Evolutionary conservation across 2,329 filamentous ascomycete species (phyloP).

Genomic region (Fusarium compactum): DNA sequence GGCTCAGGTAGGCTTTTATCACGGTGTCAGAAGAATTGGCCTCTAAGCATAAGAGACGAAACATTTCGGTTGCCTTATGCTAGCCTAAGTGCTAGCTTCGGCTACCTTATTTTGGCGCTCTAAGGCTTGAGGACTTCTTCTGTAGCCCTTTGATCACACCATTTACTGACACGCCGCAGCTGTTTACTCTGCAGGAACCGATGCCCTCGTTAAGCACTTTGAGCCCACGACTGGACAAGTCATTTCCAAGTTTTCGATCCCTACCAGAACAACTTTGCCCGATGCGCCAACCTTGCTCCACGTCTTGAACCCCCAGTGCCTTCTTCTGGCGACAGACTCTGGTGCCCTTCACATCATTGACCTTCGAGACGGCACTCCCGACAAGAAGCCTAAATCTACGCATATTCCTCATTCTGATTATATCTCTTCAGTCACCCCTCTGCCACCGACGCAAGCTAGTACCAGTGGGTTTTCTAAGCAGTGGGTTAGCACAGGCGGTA

Average conservation of each 20-base stretch:
- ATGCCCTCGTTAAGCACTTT: conserved; percentile 69
- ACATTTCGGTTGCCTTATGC: not conserved
- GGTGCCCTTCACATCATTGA: conserved; percentile 91
- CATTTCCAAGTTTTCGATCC: conserved; percentile 83
- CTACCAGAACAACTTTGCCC: conserved; percentile 63
- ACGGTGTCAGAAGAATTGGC: not conserved
- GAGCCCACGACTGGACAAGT: conserved; percentile 74
- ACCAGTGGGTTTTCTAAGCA: conserved; percentile 93
- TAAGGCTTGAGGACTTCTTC: not conserved
- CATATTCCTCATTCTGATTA: conserved; percentile 93
- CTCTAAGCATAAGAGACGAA: not conserved
- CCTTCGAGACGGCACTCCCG: conserved; percentile 72
- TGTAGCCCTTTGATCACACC: not conserved
- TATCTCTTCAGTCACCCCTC: conserved; percentile 85
- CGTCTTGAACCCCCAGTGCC: conserved; percentile 85
- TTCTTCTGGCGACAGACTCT: conserved; percentile 91
- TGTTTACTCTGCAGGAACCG: conserved; percentile 73
- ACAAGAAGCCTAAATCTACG: conserved; percentile 78
- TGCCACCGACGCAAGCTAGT: conserved; percentile 82
- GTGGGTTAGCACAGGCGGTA: conserved; percentile 93
- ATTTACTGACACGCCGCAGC: conserved; percentile 52
- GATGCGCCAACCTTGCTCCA: conserved; percentile 87
- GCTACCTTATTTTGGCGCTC: not conserved
- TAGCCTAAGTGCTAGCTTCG: not conserved
- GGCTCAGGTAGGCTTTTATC: conserved; percentile 68